Conservation (phyloP, 192 early-diverging fungal species). For the Dimargaris cristalligena region DNA sequence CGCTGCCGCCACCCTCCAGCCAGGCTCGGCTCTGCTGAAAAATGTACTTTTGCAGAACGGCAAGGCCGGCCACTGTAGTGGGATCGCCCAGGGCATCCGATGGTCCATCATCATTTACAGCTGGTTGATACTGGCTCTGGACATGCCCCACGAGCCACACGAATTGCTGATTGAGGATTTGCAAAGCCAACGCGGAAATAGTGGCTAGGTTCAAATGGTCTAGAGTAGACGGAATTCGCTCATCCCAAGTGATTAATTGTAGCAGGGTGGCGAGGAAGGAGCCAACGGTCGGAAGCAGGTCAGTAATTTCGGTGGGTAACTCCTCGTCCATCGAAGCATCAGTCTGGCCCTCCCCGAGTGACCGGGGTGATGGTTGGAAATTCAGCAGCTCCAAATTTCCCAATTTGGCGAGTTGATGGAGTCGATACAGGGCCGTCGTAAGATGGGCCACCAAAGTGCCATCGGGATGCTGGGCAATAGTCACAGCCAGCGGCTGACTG, state of each 20-base stretch:
- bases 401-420: not conserved
- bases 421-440: not conserved
- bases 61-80: not conserved
- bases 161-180: not conserved
- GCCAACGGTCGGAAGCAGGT: too few species aligned
- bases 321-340: too few species aligned
- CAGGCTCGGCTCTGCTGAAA: not conserved
- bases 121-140: not conserved
- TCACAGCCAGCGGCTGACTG: not conserved
- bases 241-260: too few species aligned
- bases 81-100: not conserved
- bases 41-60: not conserved
- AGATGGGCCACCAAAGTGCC: not conserved
- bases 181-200: not conserved
- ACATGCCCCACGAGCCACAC: not conserved
- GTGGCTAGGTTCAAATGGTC: not conserved
- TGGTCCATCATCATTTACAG: not conserved
- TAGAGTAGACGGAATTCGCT: too few species aligned
- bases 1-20: not conserved
- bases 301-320: too few species aligned
- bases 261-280: too few species aligned
- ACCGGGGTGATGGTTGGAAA: too few species aligned
- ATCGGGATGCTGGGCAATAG: not conserved
- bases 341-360: too few species aligned
- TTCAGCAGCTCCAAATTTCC: not conserved